These are phyloP conservation scores for Arctostaphylos glauca DNA, from an alignment of 148 eudicot species.

Conservation along the genomic window DNA sequence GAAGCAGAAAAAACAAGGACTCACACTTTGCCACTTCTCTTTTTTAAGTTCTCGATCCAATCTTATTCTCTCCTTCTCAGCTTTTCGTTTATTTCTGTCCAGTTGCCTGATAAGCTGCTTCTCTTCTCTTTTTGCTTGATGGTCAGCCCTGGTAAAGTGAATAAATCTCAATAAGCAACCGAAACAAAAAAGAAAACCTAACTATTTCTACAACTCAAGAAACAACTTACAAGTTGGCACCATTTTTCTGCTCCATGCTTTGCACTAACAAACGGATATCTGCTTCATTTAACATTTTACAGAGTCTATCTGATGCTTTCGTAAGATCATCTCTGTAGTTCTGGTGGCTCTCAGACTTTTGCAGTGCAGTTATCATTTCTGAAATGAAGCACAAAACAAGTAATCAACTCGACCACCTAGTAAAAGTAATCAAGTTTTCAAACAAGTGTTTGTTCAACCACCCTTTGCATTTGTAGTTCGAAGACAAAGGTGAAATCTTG, in stretches of 20 bases:
- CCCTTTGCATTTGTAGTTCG: not conserved
- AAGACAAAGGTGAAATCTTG: not conserved
- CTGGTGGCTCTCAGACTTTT: slow-evolving; percentile 40
- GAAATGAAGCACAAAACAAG: slow-evolving; percentile 22
- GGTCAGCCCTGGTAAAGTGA: slow-evolving; percentile 59
- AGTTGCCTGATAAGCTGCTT: slow-evolving; percentile 57
- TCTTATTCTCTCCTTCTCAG: slow-evolving; percentile 73
- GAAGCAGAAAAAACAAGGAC: slow-evolving; percentile 24
- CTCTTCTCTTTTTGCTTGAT: slow-evolving; percentile 48
- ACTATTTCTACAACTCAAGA: not conserved
- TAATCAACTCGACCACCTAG: not conserved
- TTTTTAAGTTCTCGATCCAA: slow-evolving; percentile 73
- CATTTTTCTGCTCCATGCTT: slow-evolving; percentile 54
- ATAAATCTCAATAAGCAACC: not conserved
- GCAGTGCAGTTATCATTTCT: slow-evolving; percentile 60
- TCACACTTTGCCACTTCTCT: slow-evolving; percentile 81
- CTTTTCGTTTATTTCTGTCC: slow-evolving; percentile 72
- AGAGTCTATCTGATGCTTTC: slow-evolving; percentile 67
- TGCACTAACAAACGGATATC: slow-evolving; percentile 64
- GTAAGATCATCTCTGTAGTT: slow-evolving; percentile 39
- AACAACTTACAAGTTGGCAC: slow-evolving; percentile 63
- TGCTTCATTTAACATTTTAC: slow-evolving; percentile 67
- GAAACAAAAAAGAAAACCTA: not conserved
- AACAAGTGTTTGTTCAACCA: not conserved
- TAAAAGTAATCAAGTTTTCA: not conserved